Percentiles rank a stretch among this genome's conserved stretches.
Conservation (phyloP, 83 land plant genomes). For the Picea engelmannii region DNA sequence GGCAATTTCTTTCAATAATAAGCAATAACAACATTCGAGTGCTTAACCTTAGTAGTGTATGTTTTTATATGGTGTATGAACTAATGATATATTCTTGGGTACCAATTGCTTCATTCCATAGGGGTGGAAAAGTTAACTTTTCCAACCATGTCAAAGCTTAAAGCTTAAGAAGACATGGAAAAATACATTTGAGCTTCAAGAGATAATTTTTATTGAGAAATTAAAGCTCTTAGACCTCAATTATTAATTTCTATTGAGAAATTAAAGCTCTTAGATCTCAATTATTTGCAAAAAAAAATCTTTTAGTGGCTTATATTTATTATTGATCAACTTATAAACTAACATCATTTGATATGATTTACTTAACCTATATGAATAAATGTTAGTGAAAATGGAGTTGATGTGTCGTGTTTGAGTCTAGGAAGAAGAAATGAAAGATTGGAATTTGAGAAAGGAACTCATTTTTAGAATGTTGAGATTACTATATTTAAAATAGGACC, state of each 20-base stretch:
- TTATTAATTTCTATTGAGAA: slow-evolving; percentile 44
- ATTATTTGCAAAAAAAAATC: too few species aligned
- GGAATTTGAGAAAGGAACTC: background rate
- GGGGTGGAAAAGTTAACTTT: slow-evolving; percentile 78
- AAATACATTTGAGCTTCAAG: slow-evolving; percentile 66
- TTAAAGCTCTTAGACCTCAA: slow-evolving; percentile 43
- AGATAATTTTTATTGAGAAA: slow-evolving; percentile 47
- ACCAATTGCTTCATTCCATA: slow-evolving; percentile 61
- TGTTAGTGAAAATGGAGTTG: background rate
- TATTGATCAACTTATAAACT: background rate
- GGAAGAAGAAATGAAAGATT: background rate
- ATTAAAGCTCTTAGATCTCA: slow-evolving; percentile 43
- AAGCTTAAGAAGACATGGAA: slow-evolving; percentile 66
- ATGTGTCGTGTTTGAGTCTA: background rate
- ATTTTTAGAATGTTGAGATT: background rate
- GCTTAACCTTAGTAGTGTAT: background rate
- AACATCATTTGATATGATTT: background rate
- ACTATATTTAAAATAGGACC: background rate
- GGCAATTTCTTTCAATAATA: too few species aligned
- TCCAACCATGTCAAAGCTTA: slow-evolving; percentile 60
- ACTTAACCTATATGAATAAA: background rate
- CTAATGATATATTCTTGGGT: slow-evolving; percentile 1
- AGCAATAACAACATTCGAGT: too few species aligned
- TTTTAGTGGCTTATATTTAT: too few species aligned
- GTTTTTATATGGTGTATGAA: background rate